Evolutionary conservation across 2,329 filamentous ascomycete genomes (phyloP), one percentile per base, ranked within the genome.

Genomic region (Teratosphaeriaceae sp.): DNA sequence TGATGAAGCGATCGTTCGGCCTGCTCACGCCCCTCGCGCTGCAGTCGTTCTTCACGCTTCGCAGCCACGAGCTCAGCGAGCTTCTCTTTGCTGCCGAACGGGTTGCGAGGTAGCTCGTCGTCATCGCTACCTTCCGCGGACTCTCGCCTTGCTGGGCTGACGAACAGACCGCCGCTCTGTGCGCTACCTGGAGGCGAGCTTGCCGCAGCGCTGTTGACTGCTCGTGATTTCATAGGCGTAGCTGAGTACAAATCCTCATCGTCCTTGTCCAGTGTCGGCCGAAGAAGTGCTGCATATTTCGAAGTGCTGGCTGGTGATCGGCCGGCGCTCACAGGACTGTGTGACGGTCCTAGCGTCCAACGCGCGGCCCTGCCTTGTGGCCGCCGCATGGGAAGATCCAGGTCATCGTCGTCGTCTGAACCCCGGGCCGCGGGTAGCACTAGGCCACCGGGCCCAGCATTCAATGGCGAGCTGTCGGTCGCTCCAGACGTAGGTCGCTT

Each of bases 191-290:
- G 13, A n/a, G 51, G 49, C 13, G 53, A 52, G 8, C 39, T 34
- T 31, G 46, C 45, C 0, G 46, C 38, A n/a, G n/a, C n/a, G n/a
- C n/a, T n/a, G n/a, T 13, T 52, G 47, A 11, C 43, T 23, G 30
- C 40, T 26, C 40, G 27, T 21, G 42, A 34, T 7, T 37, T 40
- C 15, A 22, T 18, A 26, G 58, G 58, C 13, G 59, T 62, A 5
- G 55, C 49, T 15, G 51, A 51, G 43, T 62, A 61, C 5, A 61
- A 48, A 16, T 61, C 58, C 7, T 58, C 57, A 3, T 57, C 57
- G 22, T 40, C 40, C 5, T 38, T 30, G 13, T 44, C 23, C 24
- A 18, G 12, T 8, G 31, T 20, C 19, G 12, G 19, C n/a, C 22
- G 21, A 3, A 20, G 16, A 31, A 42, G 44, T 30, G 46, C 41